Base-by-base conservation (phyloP, 2,329 filamentous ascomycete genomes). In the Seiridium cupressi region DNA sequence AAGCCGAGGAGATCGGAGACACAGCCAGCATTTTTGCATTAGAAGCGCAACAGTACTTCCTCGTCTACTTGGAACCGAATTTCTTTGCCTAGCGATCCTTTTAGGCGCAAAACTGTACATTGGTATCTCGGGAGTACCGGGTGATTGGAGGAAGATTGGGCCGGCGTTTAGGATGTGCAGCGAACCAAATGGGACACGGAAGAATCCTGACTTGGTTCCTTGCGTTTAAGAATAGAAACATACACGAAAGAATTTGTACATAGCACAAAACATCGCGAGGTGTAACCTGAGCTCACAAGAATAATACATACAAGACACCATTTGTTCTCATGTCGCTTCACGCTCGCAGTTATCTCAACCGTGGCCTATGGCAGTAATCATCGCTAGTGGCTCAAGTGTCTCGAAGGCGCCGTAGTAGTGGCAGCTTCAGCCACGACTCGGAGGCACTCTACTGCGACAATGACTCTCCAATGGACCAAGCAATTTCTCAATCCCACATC, bases 1-100 rank as follows among this genome's bases (percentile, higher is more conserved):
- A 42, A 44, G 44, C 49, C 56, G 31, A 65, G 61, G 58, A 68
- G 65, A 63, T 55, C 63, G 5, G 69, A 68, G 40, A 63, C 70
- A 6, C 68, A 71, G 55, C 66, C 66, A 9, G 40, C 57, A 51
- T 46, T 63, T 3, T 13, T 61, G 59, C 62, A 65, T 47, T 71
- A 72, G 69, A 63, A 62, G 64, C 40, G 53, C 18, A 42, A 18
- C 53, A 34, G 26, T 31, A 13, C 11, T 32, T 26, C 11, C n/a
- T 8, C n/a, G 3, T 42, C 38, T 26, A 11, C 8, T 13, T 42
- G n/a, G n/a, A 26, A 6, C n/a, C 4, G 36, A 38, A 26, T 31
- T 10, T 44, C 36, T 42, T 44, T 26, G 31, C 31, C 26, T 13
- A 55, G 38, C 49, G 47, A 49, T 11, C 32, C 35, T n/a, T 34